Evolutionary conservation across 2,329 filamentous ascomycete species (phyloP), one percentile per base, ranked within the genome.

Genomic region (Sclerotinia sclerotiorum): DNA sequence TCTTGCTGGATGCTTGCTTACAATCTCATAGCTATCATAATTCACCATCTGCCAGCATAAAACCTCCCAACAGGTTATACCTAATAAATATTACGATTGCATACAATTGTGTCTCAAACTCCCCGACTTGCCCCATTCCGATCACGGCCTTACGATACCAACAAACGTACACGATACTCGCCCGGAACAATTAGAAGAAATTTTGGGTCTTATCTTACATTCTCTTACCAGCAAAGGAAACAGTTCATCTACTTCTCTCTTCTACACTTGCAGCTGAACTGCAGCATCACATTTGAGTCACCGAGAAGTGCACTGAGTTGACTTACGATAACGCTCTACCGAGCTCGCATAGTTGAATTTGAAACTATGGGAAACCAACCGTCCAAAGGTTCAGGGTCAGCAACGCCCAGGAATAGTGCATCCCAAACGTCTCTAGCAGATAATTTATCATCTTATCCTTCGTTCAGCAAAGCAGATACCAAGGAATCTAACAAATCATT

Each of bases 401-500:
- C 71, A 21, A 75, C 77, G 4, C 76, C 76, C 5, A 76, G 72
- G 60, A 69, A 68, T 61, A 74, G 72, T 62, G 68, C 69, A 44
- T 78, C 78, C 2, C 73, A 74, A 51, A 73, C 76, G 17, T 76
- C 76, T n/a, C 58, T 77, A 19, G 73, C 68, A 48, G 73, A 76
- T 44, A 72, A 70, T 70, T 82, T 97, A 69, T 90, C 93, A 79
- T 91, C 92, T 42, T 97, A 95, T 79, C 94, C 94, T 39, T 97
- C 94, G 39, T 94, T 98, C 78, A 91, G 90, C 81, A 90, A 91
- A 78, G 93, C 93, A 68, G 94, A 98, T 78, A 98, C 94, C 39
- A 94, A 94, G 79, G 94, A 97, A 73, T 97, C 93, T 8, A 88
- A 90, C 44, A 90, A 93, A 72, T 97, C 94, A 5, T 89, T 97